phyloP scores from a whole-genome alignment of 441 rosid genomes.

The Manihot esculenta region DNA sequence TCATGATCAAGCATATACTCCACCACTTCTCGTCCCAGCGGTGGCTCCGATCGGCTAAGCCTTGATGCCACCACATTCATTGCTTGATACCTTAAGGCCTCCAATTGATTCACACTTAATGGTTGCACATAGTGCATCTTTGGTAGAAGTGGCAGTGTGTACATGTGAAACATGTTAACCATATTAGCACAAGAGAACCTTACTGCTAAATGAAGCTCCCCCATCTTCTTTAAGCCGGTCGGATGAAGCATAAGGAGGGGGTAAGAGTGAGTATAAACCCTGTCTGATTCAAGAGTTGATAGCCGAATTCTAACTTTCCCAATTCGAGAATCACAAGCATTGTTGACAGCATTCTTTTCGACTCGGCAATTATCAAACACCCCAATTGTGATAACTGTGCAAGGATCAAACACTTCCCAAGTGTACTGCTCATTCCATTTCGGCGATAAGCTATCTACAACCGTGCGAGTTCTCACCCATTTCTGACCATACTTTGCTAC shows the following conservation, averaged over 20 bases:
- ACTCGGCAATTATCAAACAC: constrained; percentile 46
- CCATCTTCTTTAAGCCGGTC: constrained; percentile 35
- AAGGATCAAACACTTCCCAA: constrained; percentile 67
- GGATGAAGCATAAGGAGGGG: constrained; percentile 37
- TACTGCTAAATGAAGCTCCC: constrained; percentile 33
- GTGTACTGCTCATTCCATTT: constrained; percentile 65
- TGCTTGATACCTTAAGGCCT: constrained; percentile 31
- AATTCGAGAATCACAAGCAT: constrained; percentile 37
- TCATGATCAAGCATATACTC: constrained; percentile 63
- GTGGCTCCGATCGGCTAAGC: constrained; percentile 40
- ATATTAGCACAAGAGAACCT: constrained; percentile 32
- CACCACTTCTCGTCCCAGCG: constrained; percentile 54
- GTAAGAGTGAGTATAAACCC: constrained; percentile 53
- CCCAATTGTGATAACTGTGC: constrained; percentile 48
- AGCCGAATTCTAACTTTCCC: constrained; percentile 53
- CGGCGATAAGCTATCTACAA: constrained; percentile 41
- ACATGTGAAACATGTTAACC: constrained; percentile 32
- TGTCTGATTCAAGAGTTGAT: constrained; percentile 46
- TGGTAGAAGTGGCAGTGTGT: constrained; percentile 28
- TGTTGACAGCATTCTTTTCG: constrained; percentile 30
- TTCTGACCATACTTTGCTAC: constrained; percentile 55
- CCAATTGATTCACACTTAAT: constrained; percentile 31
- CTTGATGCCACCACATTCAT: constrained; percentile 32
- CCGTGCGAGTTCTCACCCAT: constrained; percentile 50
- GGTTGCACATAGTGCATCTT: constrained; percentile 36